These are phyloP conservation scores for Tetracladium marchalianum DNA, from an alignment of 495 filamentous ascomycete species.

Conservation along the genomic window DNA sequence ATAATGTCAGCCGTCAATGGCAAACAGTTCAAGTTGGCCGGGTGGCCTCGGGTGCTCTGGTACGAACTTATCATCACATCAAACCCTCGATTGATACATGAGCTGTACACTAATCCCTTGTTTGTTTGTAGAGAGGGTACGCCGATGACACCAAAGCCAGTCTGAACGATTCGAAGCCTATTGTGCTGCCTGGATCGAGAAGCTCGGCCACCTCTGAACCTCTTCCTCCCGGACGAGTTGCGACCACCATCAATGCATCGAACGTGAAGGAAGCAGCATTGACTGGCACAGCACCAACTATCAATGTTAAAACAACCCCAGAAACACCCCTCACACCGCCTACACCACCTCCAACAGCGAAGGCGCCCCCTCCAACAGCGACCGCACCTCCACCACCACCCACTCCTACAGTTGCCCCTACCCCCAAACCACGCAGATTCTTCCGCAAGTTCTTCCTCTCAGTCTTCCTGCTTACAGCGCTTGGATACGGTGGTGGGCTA, in stretches of 20 bases:
- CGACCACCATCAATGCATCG: conserved; percentile 17
- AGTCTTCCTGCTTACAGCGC: conserved; percentile 57
- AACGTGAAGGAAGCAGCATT: not conserved
- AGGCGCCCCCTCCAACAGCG: conserved; percentile 21
- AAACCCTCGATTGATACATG: conserved; percentile 4
- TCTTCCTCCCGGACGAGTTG: conserved; percentile 32
- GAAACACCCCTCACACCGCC: conserved; percentile 48
- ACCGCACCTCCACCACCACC: conserved; percentile 28
- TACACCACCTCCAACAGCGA: conserved; percentile 34
- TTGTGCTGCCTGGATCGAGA: conserved; percentile 47
- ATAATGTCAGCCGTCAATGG: conserved; percentile 45
- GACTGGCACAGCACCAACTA: conserved; percentile 3
- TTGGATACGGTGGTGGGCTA: conserved; percentile 79
- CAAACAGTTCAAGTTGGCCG: conserved; percentile 29
- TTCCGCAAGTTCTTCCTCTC: conserved; percentile 62
- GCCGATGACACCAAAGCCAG: conserved; percentile 45
- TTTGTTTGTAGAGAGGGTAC: conserved; percentile 40
- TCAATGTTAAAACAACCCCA: conserved; percentile 17
- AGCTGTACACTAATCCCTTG: conserved; percentile 7
- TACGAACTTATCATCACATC: conserved; percentile 21
- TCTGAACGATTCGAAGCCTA: conserved; percentile 36
- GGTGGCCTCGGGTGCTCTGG: conserved; percentile 19
- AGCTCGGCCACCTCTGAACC: conserved; percentile 41
- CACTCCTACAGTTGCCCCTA: conserved; percentile 36
- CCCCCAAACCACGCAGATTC: conserved; percentile 65